These are phyloP conservation scores for Phanerochaete carnosa DNA, from an alignment of 768 basidiomycete genomes.

Conservation along the genomic window DNA sequence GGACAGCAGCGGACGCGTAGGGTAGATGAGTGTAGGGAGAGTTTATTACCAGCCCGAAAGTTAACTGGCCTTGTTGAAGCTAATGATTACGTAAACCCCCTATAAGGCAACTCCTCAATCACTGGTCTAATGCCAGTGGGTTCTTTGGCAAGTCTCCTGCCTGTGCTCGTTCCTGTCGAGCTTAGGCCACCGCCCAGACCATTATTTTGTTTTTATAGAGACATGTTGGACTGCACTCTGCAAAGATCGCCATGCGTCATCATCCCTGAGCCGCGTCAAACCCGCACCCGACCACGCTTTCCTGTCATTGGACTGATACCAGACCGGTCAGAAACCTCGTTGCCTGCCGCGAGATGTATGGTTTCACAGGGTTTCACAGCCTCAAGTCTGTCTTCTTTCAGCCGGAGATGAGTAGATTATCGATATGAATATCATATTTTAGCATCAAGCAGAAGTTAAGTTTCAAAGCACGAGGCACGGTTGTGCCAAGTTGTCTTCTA, in stretches of 20 bases:
- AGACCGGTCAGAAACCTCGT: background rate
- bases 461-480: background rate
- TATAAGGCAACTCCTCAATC: background rate
- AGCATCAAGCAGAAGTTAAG: background rate
- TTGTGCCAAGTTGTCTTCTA: background rate
- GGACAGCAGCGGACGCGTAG: constrained; percentile 25
- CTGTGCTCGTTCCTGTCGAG: background rate
- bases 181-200: background rate
- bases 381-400: background rate
- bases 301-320: background rate
- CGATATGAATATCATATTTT: background rate
- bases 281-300: background rate
- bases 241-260: background rate
- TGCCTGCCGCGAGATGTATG: background rate
- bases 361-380: background rate
- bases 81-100: constrained; percentile 5
- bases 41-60: constrained; percentile 5
- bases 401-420: constrained; percentile 8
- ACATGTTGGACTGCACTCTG: background rate
- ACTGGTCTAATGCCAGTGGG: background rate
- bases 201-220: background rate
- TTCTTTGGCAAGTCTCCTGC: background rate
- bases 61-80: constrained; percentile 1
- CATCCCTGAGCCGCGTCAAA: background rate
- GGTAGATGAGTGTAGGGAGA: constrained; percentile 5